Evolutionary conservation across 495 filamentous ascomycete species (phyloP).

Genomic region (Xylaria curta): DNA sequence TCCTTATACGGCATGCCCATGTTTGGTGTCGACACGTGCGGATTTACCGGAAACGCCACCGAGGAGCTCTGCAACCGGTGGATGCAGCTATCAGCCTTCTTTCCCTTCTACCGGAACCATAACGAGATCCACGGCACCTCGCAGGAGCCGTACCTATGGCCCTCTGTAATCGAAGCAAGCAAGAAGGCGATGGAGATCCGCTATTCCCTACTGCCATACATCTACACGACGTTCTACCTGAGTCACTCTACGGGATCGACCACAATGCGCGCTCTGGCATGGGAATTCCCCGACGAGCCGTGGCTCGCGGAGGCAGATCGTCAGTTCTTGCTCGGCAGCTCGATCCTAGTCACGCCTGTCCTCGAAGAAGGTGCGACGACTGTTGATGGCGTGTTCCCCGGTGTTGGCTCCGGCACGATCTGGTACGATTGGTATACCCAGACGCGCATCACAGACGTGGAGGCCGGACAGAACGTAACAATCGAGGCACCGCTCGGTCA

Average conservation of each 20-base stretch:
- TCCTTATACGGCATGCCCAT: constrained; percentile 85
- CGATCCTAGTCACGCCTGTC: constrained; percentile 75
- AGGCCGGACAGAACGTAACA: constrained; percentile 69
- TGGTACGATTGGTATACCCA: constrained; percentile 90
- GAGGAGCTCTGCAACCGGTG: constrained; percentile 82
- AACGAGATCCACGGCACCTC: constrained; percentile 66
- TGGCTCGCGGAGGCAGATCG: constrained; percentile 69
- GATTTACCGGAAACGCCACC: constrained; percentile 74
- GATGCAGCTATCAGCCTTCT: constrained; percentile 88
- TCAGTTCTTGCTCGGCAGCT: constrained; percentile 79
- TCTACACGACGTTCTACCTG: constrained; percentile 79
- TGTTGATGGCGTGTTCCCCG: constrained; percentile 81
- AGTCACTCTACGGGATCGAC: constrained; percentile 73
- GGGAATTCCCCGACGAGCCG: constrained; percentile 84
- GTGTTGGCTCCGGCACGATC: constrained; percentile 61
- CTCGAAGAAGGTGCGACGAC: constrained; percentile 67
- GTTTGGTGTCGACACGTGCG: constrained; percentile 86
- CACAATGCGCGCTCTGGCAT: constrained; percentile 80
- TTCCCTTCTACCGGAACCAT: constrained; percentile 90
- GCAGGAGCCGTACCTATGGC: constrained; percentile 83
- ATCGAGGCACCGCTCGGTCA: constrained; percentile 78
- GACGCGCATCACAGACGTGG: constrained; percentile 54
- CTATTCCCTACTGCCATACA: constrained; percentile 76
- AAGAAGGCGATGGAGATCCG: constrained; percentile 75
- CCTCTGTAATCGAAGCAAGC: constrained; percentile 68